Evolutionary conservation across 352 stramenopile species (phyloP), one percentile per base, ranked within the genome.

Genomic region (Plasmopara muralis): DNA sequence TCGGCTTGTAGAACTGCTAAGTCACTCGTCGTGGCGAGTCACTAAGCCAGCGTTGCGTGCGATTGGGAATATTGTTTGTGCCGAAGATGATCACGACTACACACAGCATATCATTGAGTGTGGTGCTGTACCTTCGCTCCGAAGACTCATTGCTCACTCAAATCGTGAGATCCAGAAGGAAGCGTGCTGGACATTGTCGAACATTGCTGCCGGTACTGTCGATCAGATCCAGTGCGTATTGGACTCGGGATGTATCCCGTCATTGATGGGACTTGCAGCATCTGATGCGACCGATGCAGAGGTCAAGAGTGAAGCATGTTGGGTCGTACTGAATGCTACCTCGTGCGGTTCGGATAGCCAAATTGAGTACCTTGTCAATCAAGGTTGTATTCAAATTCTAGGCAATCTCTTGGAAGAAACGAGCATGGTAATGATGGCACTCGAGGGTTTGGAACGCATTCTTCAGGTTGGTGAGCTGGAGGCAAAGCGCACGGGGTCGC

Each of bases 81-180:
- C 95, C 4, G 96, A 98, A 68, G 96, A 97, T 56, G 91, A 93
- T 51, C 83, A 93, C 42, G 83, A 93, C 66, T 93, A 93, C 60
- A 93, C 82, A 55, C 82, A 93, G 73, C 87, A 98, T 52, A 98
- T 99, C 53, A 94, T 99, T 49, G 93, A 98, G 65, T 98, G 92
- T 61, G 84, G 89, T 44, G 95, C 95, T 0, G 93, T 99, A 31
- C 93, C 92, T 18, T 95, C 85, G 35, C 69, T 99, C 51, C 77
- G 83, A 44, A 73, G 92, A 60, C 72, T 99, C 31, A 96, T 99
- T 39, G 91, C 78, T 34, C 94, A 98, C 69, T 91, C 70, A 53
- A 98, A 98, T 70, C 85, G 93, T 10, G 95, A 98, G 69, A 98
- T 99, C 57, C 94, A 98, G 73, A 99, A 99, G 63, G 96, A 99